Percentiles rank a stretch among this genome's conserved stretches.
These are phyloP conservation scores for Taphrina populina DNA, from an alignment of 1,139 yeast genomes.

Conservation along the genomic window DNA sequence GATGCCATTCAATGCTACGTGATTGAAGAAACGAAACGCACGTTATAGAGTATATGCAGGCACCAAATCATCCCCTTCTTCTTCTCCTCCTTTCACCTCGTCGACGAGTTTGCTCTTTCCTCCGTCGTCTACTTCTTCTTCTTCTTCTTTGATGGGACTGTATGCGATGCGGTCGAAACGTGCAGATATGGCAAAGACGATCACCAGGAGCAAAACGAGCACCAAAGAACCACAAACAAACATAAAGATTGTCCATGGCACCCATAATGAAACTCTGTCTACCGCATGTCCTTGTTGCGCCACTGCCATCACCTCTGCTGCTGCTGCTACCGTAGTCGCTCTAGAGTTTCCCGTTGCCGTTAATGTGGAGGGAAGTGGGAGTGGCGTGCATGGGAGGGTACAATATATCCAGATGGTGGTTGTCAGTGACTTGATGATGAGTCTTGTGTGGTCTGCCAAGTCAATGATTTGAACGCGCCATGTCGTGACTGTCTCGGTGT, in stretches of 20 bases:
- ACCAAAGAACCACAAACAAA: background rate
- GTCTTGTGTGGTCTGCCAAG: slow-evolving; percentile 14
- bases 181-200: background rate
- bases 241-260: background rate
- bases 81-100: background rate
- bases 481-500: background rate
- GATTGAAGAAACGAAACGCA: slow-evolving; percentile 45
- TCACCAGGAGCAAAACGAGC: slow-evolving; percentile 2
- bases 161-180: too few species aligned
- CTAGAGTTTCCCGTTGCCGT: background rate
- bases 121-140: background rate
- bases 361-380: background rate
- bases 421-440: slow-evolving; percentile 10
- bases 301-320: too few species aligned
- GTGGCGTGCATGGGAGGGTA: background rate
- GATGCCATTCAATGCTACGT: slow-evolving; percentile 76
- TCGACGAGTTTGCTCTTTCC: too few species aligned
- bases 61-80: background rate
- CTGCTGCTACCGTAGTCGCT: too few species aligned
- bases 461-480: background rate
- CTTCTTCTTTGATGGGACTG: background rate
- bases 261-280: background rate
- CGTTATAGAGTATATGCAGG: slow-evolving; percentile 10
- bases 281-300: background rate
- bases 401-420: background rate